phyloP scores from a whole-genome alignment of 164 flowering plant genomes.

The Sextonia rubra region DNA sequence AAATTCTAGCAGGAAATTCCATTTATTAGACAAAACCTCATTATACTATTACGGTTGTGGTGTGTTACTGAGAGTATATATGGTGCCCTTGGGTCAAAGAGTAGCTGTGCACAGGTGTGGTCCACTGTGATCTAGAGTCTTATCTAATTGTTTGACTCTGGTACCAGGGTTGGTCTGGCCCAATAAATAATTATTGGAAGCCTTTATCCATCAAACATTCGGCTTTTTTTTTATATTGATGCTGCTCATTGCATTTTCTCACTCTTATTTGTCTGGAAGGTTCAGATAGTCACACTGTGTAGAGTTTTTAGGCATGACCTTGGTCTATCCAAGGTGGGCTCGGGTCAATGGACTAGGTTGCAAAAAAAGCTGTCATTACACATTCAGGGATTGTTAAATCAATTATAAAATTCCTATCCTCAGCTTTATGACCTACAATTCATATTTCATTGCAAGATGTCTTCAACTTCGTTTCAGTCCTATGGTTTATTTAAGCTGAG shows the following conservation, averaged over 20 bases:
- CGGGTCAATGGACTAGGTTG: background rate
- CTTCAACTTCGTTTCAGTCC: background rate
- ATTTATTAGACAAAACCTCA: too few relatives aligned
- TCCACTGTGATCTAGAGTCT: background rate
- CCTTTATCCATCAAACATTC: background rate
- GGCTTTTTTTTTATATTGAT: background rate
- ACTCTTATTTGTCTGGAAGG: background rate
- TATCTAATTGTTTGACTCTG: background rate
- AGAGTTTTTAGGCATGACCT: background rate
- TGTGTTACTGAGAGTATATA: background rate
- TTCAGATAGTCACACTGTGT: background rate
- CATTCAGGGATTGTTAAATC: background rate
- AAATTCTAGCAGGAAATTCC: too few relatives aligned
- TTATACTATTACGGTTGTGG: background rate
- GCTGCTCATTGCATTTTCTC: background rate
- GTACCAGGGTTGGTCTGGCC: background rate
- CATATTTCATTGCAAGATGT: too few relatives aligned
- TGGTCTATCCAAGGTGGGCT: background rate
- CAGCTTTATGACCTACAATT: background rate
- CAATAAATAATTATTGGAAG: background rate
- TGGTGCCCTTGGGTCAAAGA: background rate
- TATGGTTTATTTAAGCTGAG: constrained; percentile 4
- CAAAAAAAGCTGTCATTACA: too few relatives aligned
- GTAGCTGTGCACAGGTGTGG: background rate
- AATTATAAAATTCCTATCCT: background rate